Conservation (phyloP, 371 early-diverging fungal genomes). For the Nematocida ausubeli region DNA sequence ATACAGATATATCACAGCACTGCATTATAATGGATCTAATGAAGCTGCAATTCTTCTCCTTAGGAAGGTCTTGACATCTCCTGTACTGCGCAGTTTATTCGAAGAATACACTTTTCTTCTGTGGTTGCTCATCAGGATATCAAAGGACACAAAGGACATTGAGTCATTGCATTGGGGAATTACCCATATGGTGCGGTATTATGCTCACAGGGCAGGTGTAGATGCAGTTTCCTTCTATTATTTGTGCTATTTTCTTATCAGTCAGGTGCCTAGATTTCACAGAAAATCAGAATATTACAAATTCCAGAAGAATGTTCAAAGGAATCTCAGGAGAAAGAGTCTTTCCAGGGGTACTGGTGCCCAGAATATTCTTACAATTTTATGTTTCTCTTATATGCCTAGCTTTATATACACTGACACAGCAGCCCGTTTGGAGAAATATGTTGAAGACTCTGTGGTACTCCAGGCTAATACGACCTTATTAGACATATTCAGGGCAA, state of each 20-base stretch:
- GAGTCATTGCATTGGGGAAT: conserved; percentile 37
- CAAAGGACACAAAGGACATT: conserved; percentile 39
- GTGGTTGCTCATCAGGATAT: conserved; percentile 54
- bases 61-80: conserved; percentile 49
- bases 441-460: conserved; percentile 1
- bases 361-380: conserved; percentile 20
- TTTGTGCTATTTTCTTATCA: conserved; percentile 60
- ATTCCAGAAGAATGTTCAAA: conserved; percentile 60
- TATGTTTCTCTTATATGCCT: conserved; percentile 48
- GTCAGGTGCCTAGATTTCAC: conserved; percentile 49
- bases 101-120: conserved; percentile 45
- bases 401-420: conserved; percentile 55
- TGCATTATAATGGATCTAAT: neutral
- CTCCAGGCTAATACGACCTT: conserved; percentile 14
- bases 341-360: neutral
- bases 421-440: conserved; percentile 12
- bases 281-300: conserved; percentile 45
- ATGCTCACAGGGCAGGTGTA: conserved; percentile 3
- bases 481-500: conserved; percentile 36
- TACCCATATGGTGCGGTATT: conserved; percentile 40
- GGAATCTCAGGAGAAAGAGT: conserved; percentile 38
- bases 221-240: conserved; percentile 49
- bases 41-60: conserved; percentile 38
- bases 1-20: conserved; percentile 29
- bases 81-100: conserved; percentile 47